Percentiles rank a stretch among this genome's conserved stretches.
Evolutionary conservation across 2,329 filamentous ascomycete species (phyloP).

Genomic region (Didymella lethalis): DNA sequence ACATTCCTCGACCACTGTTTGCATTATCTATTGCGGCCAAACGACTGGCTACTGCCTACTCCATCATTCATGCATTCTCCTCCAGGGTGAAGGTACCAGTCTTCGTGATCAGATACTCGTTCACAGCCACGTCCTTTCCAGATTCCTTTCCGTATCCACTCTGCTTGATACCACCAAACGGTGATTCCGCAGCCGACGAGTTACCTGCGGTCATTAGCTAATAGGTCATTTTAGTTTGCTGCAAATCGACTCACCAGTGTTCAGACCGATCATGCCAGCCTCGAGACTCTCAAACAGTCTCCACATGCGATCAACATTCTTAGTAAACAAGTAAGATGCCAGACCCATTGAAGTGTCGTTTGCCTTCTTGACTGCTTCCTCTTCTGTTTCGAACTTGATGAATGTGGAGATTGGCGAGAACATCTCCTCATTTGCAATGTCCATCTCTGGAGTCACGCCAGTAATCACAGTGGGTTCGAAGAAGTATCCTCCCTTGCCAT

Average conservation of each 20-base stretch:
- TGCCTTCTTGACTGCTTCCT: conserved; percentile 66
- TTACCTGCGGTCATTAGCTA: conserved; percentile 56
- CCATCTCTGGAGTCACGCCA: conserved; percentile 66
- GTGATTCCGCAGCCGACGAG: conserved; percentile 70
- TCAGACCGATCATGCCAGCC: conserved; percentile 74
- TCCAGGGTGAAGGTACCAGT: conserved; percentile 70
- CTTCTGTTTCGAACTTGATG: conserved; percentile 71
- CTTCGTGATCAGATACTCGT: conserved; percentile 70
- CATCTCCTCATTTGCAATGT: conserved; percentile 65
- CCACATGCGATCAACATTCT: conserved; percentile 71
- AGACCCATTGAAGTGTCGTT: conserved; percentile 71
- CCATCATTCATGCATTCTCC: conserved; percentile 19
- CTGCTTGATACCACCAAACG: conserved; percentile 74
- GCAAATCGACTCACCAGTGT: conserved; percentile 57
- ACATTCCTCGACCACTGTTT: neutral
- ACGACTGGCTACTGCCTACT: neutral
- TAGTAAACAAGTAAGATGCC: conserved; percentile 73
- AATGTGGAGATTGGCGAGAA: conserved; percentile 72
- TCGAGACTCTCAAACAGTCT: conserved; percentile 72
- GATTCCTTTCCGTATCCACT: conserved; percentile 73
- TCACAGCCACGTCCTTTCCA: conserved; percentile 70
- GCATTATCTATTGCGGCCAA: neutral
- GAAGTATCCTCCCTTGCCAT: conserved; percentile 67
- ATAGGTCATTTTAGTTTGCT: too few relatives aligned
- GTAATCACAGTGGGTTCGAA: conserved; percentile 73